phyloP scores from a whole-genome alignment of 139 green algal species.

The Tetradesmus obliquus region DNA sequence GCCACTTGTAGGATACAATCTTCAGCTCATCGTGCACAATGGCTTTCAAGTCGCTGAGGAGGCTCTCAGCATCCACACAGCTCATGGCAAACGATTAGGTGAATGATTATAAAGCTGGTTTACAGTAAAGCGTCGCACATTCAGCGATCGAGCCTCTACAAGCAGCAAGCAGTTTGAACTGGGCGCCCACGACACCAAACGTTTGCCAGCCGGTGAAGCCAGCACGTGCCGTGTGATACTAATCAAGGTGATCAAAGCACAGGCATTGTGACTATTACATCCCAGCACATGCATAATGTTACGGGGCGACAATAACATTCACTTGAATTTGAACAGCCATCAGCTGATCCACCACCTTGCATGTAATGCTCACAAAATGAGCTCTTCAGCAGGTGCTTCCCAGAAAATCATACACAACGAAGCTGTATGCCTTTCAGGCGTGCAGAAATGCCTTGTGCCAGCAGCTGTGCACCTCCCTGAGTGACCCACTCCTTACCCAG shows the following conservation, averaged over 20 bases:
- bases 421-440: too few species aligned
- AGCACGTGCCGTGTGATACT: background rate
- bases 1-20: conserved; percentile 45
- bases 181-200: background rate
- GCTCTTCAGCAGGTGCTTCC: too few species aligned
- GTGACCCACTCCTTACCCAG: too few species aligned
- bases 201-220: background rate
- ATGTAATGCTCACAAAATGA: too few species aligned
- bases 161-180: background rate
- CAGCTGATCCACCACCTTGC: too few species aligned
- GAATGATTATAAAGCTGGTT: background rate
- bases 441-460: too few species aligned
- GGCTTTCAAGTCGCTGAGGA: conserved; percentile 27
- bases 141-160: background rate
- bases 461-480: too few species aligned
- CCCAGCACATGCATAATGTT: too few species aligned
- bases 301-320: too few species aligned
- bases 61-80: background rate
- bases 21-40: conserved; percentile 38
- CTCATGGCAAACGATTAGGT: background rate
- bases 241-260: background rate
- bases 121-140: background rate
- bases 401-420: too few species aligned
- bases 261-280: too few species aligned
- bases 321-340: too few species aligned